Percentiles rank a stretch among this genome's conserved stretches.
phyloP scores from a whole-genome alignment of 305 asterid species.

The Solanum hybrid region DNA sequence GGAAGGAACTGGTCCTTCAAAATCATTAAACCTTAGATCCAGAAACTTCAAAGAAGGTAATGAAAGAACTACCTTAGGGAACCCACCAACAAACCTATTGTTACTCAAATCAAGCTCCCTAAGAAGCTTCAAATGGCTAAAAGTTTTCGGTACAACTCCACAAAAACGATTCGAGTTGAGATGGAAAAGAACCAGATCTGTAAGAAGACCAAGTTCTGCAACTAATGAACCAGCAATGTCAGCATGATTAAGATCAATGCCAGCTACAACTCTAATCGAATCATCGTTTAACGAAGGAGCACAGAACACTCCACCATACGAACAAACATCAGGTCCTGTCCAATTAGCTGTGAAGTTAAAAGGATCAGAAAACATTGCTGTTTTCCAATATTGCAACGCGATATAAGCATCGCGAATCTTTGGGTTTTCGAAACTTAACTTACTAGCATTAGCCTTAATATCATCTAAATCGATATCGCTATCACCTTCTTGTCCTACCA shows the following conservation, averaged over 20 bases:
- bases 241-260: slow-evolving; percentile 50
- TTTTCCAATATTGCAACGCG: slow-evolving; percentile 50
- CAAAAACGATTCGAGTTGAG: slow-evolving; percentile 51
- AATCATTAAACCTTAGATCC: slow-evolving; percentile 49
- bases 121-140: slow-evolving; percentile 25
- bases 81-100: slow-evolving; percentile 50
- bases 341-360: slow-evolving; percentile 43
- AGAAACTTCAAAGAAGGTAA: slow-evolving; percentile 34
- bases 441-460: slow-evolving; percentile 9
- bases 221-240: slow-evolving; percentile 57
- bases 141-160: slow-evolving; percentile 33
- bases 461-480: slow-evolving; percentile 10
- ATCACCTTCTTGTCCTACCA: slow-evolving; percentile 14
- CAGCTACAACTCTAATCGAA: slow-evolving; percentile 37
- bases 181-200: slow-evolving; percentile 46
- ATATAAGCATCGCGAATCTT: slow-evolving; percentile 39
- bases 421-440: slow-evolving; percentile 32
- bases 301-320: slow-evolving; percentile 40
- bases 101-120: slow-evolving; percentile 50
- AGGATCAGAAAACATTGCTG: slow-evolving; percentile 46
- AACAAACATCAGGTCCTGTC: slow-evolving; percentile 45
- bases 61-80: slow-evolving; percentile 37
- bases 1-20: slow-evolving; percentile 44
- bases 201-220: slow-evolving; percentile 31
- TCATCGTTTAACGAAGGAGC: slow-evolving; percentile 23